Evolutionary conservation across 2,329 filamentous ascomycete species (phyloP).

Genomic region (Colletotrichum melonis): DNA sequence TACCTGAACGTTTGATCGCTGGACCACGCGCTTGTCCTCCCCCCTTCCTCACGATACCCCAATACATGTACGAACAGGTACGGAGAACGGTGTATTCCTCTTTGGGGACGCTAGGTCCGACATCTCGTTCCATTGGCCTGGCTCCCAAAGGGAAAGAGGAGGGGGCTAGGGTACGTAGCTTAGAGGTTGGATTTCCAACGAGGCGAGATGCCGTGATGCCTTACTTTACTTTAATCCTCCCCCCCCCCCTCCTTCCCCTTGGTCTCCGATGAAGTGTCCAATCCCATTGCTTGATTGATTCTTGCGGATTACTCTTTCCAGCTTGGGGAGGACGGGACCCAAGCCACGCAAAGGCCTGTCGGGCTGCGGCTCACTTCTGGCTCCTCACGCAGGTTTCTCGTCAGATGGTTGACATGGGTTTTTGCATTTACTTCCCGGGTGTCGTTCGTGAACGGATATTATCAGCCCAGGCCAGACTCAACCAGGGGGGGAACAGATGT

Average conservation of each 20-base stretch:
- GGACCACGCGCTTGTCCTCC: neutral
- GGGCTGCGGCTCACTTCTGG: neutral
- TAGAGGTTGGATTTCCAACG: neutral
- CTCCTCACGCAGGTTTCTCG: neutral
- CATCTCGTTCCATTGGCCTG: slow-evolving; percentile 21
- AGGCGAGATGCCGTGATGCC: slow-evolving; percentile 4
- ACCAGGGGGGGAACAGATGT: neutral
- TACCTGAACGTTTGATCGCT: slow-evolving; percentile 16
- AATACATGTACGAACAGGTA: neutral
- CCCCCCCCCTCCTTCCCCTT: neutral
- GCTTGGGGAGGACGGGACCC: neutral
- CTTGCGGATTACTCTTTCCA: too few species aligned
- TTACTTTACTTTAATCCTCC: neutral
- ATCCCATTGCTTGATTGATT: neutral
- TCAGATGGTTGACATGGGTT: neutral
- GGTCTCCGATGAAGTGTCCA: neutral
- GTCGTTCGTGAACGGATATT: neutral
- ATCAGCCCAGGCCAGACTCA: neutral
- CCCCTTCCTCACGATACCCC: neutral
- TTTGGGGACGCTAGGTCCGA: slow-evolving; percentile 18
- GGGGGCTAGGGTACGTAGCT: neutral
- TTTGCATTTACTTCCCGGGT: neutral
- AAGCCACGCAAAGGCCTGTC: neutral
- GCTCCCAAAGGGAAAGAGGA: neutral
- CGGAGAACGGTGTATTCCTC: slow-evolving; percentile 2